phyloP scores from a whole-genome alignment of 345 rosid genomes.

The Noccaea caerulescens region DNA sequence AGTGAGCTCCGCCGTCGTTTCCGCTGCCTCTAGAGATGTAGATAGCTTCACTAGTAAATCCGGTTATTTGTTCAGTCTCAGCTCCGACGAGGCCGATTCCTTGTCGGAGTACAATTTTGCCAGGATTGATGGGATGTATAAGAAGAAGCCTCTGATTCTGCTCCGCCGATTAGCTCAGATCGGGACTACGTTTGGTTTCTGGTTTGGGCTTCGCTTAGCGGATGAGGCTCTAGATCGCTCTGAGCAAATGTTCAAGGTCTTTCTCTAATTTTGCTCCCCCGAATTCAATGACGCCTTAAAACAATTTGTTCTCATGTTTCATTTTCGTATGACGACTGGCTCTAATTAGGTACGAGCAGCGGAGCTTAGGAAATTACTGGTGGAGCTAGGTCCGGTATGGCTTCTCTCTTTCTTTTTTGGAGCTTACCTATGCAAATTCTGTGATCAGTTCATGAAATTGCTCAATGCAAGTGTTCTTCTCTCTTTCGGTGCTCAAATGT shows the following conservation, averaged over 20 bases:
- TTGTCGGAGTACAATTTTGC: constrained; percentile 58
- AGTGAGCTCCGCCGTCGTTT: constrained; percentile 32
- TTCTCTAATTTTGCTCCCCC: neutral
- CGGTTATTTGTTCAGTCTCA: constrained; percentile 76
- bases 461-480: constrained; percentile 16
- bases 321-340: neutral
- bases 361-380: constrained; percentile 76
- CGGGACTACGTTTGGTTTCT: constrained; percentile 67
- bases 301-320: constrained; percentile 8
- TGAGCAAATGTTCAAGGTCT: constrained; percentile 74
- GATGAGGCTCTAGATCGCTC: constrained; percentile 71
- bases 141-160: constrained; percentile 70
- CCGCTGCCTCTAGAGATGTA: constrained; percentile 48
- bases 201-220: constrained; percentile 71
- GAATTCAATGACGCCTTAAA: neutral
- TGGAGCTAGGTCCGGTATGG: constrained; percentile 89
- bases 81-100: constrained; percentile 65
- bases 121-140: constrained; percentile 56
- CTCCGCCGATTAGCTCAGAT: constrained; percentile 76
- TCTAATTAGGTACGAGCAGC: constrained; percentile 79
- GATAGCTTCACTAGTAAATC: constrained; percentile 86
- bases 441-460: neutral
- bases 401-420: constrained; percentile 8
- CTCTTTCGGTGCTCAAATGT: neutral
- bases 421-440: neutral